phyloP scores from a whole-genome alignment of 139 green algal genomes.

The Protoeuglena noctilucae region DNA sequence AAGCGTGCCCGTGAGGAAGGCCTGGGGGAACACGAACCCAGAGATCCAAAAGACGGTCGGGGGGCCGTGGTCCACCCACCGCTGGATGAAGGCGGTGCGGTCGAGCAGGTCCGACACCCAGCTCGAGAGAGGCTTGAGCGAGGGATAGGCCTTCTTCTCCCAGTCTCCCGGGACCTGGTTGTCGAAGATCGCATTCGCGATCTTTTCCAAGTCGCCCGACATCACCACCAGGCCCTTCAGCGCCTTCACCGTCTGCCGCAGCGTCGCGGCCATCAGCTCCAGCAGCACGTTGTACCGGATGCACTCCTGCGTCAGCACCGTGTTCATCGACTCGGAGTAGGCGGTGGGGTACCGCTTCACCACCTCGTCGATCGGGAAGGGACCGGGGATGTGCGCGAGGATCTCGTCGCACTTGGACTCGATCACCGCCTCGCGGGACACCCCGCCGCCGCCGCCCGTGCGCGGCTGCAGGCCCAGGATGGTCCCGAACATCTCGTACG shows the following conservation, averaged over 20 bases:
- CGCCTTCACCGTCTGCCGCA: conserved; percentile 42
- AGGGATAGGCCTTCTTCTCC: conserved; percentile 62
- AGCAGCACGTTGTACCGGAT: conserved; percentile 56
- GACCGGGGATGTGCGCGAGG: conserved; percentile 11
- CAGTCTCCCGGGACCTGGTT: conserved; percentile 71
- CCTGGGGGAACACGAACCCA: conserved; percentile 78
- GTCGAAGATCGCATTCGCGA: conserved; percentile 52
- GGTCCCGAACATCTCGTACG: conserved; percentile 54
- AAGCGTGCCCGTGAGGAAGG: conserved; percentile 69
- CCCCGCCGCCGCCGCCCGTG: conserved; percentile 18
- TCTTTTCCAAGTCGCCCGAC: conserved; percentile 52
- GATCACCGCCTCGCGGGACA: conserved; percentile 32
- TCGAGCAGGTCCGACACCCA: conserved; percentile 64
- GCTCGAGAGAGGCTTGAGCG: conserved; percentile 57
- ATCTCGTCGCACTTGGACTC: conserved; percentile 28
- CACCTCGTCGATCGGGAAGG: conserved; percentile 53
- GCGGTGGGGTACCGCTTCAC: conserved; percentile 40
- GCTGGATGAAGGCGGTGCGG: conserved; percentile 42
- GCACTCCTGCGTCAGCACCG: conserved; percentile 54
- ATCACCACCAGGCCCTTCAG: conserved; percentile 59
- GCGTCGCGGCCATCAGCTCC: conserved; percentile 28
- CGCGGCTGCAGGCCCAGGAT: conserved; percentile 58
- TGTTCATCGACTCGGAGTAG: conserved; percentile 79
- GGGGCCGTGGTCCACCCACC: conserved; percentile 42
- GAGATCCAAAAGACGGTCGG: conserved; percentile 60